Base-by-base conservation (phyloP, 2,329 filamentous ascomycete genomes). In the Fusarium pseudoanthophilum region DNA sequence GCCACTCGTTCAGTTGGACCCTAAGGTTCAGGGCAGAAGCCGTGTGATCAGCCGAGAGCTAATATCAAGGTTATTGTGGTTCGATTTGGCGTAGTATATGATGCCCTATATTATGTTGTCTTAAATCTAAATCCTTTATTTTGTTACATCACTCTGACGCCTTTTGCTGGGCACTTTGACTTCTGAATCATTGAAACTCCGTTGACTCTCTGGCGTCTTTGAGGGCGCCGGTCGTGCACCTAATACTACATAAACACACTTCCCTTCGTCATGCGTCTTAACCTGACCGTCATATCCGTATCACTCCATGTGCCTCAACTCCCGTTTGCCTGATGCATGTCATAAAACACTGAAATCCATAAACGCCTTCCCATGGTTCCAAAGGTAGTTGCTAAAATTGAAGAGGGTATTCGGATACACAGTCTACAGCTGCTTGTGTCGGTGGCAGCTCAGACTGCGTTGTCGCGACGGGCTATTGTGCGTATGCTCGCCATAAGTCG, bases 401-500 rank as follows among this genome's bases (percentile, higher is more conserved):
- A 67, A 56, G 34, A 55, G 66, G 59, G 70, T 59, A 64, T 71
- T 60, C 55, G 42, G 40, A n/a, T 64, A 56, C 55, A 59, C 45
- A 60, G 46, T 39, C 45, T 45, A 37, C 21, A 56, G 36, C 42
- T 32, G 24, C 20, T 26, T 24, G 39, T 65, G n/a, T 46, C 28
- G 20, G 30, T 40, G 21, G 21, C 55, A 59, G 40, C 36, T 60
- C 71, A 71, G 30, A 51, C 20, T 15, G 36, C 37, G 26, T 55
- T 59, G 13, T 60, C 52, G 30, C 75, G 75, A 24, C 75, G 75
- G 30, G 81, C 82, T 15, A 83, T 84, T 56, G 84, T 82, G 46
- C 84, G 83, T 20, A 89, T 79, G 70, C 88, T 87, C 48, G 79
- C 77, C 83, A 89, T 85, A 82, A 89, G 86, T 69, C 84, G 84